phyloP scores from a whole-genome alignment of 768 basidiomycete species.

The Suillus brevipes region DNA sequence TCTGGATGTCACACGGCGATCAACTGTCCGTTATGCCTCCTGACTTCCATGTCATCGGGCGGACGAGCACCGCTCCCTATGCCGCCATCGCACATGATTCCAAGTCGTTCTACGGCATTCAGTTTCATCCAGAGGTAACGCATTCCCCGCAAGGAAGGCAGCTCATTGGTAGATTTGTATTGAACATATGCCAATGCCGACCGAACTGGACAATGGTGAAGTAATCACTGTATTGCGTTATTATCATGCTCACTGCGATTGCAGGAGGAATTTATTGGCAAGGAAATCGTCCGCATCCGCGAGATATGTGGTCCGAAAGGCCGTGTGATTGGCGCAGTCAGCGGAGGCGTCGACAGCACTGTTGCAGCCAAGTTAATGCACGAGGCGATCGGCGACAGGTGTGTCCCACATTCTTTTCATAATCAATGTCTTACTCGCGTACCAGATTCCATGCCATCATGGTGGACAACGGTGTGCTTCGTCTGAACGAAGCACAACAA shows the following conservation, averaged over 20 bases:
- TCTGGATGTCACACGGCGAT: conserved; percentile 99
- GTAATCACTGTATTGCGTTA: conserved; percentile 9
- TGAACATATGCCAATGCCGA: conserved; percentile 79
- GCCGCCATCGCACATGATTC: conserved; percentile 91
- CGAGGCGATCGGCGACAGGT: conserved; percentile 98
- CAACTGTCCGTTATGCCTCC: conserved; percentile 81
- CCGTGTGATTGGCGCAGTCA: conserved; percentile 96
- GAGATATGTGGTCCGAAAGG: conserved; percentile 93
- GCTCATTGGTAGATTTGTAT: conserved; percentile 82
- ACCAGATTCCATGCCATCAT: conserved; percentile 96
- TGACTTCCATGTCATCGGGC: conserved; percentile 85
- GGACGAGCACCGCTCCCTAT: conserved; percentile 83
- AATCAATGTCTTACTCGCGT: not conserved
- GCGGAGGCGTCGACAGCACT: conserved; percentile 96
- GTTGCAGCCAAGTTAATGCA: conserved; percentile 99
- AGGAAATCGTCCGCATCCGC: conserved; percentile 91
- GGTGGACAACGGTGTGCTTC: conserved; percentile 98
- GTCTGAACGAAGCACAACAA: conserved; percentile 86
- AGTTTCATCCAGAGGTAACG: conserved; percentile 99
- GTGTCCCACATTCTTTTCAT: conserved; percentile 16
- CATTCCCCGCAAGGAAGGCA: conserved; percentile 89
- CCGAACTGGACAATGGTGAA: conserved; percentile 92
- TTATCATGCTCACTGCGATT: conserved; percentile 6
- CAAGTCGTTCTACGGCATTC: conserved; percentile 92
- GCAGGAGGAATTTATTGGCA: conserved; percentile 96